These are phyloP conservation scores for Xerocomus spinulosus DNA, from an alignment of 768 basidiomycete genomes.

Conservation along the genomic window DNA sequence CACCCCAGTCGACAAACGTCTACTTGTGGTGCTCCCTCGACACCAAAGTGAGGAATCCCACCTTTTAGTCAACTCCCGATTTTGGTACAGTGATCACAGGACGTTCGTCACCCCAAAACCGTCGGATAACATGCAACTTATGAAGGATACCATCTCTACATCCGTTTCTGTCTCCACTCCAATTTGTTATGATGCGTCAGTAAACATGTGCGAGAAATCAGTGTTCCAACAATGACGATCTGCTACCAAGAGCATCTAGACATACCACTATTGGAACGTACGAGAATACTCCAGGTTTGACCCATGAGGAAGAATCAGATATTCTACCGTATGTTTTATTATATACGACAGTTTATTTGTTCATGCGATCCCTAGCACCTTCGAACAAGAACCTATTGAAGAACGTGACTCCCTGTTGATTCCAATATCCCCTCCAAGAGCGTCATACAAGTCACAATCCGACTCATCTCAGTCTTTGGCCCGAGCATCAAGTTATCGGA, in stretches of 20 bases:
- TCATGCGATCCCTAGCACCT: constrained; percentile 8
- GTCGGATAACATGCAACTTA: not conserved
- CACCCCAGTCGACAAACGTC: not conserved
- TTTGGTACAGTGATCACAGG: not conserved
- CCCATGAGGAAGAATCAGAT: constrained; percentile 11
- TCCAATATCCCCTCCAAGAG: constrained; percentile 4
- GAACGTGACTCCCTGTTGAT: not conserved
- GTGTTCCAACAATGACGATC: not conserved
- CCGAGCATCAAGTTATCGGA: not conserved
- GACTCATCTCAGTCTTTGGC: constrained; percentile 5
- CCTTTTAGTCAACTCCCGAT: not conserved
- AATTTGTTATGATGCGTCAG: constrained; percentile 9
- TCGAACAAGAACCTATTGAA: constrained; percentile 10
- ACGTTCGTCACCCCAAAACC: not conserved
- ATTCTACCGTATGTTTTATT: constrained; percentile 16
- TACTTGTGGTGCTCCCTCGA: constrained; percentile 4
- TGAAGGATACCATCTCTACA: not conserved
- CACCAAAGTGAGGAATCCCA: constrained; percentile 1
- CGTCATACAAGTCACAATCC: constrained; percentile 15
- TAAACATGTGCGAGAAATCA: not conserved
- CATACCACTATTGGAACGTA: not conserved
- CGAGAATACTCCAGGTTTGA: not conserved
- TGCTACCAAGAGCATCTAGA: constrained; percentile 6
- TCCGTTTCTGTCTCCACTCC: constrained; percentile 1
- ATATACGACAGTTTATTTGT: not conserved